Evolutionary conservation across 73 alveolate genomes (phyloP), one percentile per base, ranked within the genome.

Genomic region (Paramecium pentaurelia): DNA sequence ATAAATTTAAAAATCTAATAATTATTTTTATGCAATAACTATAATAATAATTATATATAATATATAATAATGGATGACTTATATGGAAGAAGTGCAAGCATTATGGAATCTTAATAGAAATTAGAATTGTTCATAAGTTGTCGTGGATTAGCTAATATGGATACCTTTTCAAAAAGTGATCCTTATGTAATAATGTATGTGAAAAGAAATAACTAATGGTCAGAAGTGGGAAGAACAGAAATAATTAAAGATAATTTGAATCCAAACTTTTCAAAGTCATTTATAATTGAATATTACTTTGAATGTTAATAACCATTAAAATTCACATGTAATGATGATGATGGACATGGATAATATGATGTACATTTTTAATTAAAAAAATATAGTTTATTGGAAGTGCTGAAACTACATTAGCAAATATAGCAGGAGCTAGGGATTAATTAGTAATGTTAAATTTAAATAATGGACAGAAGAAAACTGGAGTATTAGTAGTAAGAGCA

Each of bases 261-360:
- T 90, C 98, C 98, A 14, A 95, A 94, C 54, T 94, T 96, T 83
- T 86, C 86, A 34, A 94, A 89, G 68, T 45, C 96, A 75, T 88
- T 94, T 93, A 71, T 47, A 18, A 40, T 96, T 10, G 95, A 95
- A 47, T 96, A 93, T 86, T 86, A 37, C 84, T 95, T 96, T 60
- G 98, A 96, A 73, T 64, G 89, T 45, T 58, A 89, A 71, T 89
- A 71, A 4, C 86, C 88, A 4, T 37, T 71, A 44, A 89, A 68
- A 40, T 89, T 89, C 51, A 44, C 45, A 0, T 71, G 77, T 18
- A 71, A 44, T 73, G 86, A 89, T 30, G 71, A 89, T 30, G 86
- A 71, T 45, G 94, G 88, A 71, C 44, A 40, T 64, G 58, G 75
- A 32, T n/a, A 70, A 44, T 64, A 47, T 20, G 94, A 71, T 47